phyloP scores from a whole-genome alignment of 1,284 basidiomycete species.

The Cystobasidiaceae sp. region DNA sequence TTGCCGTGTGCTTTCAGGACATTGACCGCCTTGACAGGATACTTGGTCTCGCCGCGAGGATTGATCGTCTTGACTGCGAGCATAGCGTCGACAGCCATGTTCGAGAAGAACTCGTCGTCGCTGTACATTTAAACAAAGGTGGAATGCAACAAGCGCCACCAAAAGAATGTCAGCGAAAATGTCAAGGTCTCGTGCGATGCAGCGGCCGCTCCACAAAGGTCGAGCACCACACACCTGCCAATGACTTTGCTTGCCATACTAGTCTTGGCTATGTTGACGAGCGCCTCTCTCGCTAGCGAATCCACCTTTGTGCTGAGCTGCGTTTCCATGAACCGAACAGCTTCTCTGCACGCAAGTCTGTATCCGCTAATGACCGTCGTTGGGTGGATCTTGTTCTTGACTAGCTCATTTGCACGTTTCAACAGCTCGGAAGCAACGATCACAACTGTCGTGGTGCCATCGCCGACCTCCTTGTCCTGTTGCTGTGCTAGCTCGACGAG shows the following conservation, averaged over 20 bases:
- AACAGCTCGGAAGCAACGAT: conserved; percentile 94
- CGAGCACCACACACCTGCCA: conserved; percentile 70
- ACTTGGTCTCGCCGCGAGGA: conserved; percentile 91
- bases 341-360: conserved; percentile 92
- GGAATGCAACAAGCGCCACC: not conserved
- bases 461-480: conserved; percentile 93
- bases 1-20: conserved; percentile 96
- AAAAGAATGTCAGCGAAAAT: too few relatives aligned
- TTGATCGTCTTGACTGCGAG: conserved; percentile 94
- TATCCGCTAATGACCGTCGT: conserved; percentile 99
- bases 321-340: conserved; percentile 97
- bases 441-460: conserved; percentile 98
- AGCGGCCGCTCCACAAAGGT: too few relatives aligned
- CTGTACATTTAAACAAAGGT: conserved; percentile 51
- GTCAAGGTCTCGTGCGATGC: too few relatives aligned
- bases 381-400: conserved; percentile 97
- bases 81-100: conserved; percentile 99
- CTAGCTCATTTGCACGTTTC: conserved; percentile 92
- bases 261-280: conserved; percentile 97
- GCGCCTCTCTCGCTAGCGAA: conserved; percentile 77
- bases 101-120: conserved; percentile 96
- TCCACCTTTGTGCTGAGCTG: conserved; percentile 95
- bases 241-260: conserved; percentile 99
- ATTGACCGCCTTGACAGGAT: conserved; percentile 99
- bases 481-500: conserved; percentile 98